Conservation (phyloP, 2,329 filamentous ascomycete species). For the Ciborinia camelliae region DNA sequence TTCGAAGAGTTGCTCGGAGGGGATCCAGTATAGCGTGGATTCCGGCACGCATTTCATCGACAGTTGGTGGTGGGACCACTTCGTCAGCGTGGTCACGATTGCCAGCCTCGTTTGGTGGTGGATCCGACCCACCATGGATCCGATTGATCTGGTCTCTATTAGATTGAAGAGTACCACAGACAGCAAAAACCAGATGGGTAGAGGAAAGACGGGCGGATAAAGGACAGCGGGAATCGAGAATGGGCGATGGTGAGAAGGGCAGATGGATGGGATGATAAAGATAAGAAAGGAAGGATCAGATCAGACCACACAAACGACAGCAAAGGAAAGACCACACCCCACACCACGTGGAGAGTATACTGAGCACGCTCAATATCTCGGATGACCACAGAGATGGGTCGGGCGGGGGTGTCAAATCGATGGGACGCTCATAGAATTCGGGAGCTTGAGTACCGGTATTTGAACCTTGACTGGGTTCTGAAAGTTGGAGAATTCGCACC, state of each 20-base stretch:
- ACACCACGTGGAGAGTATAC: too few relatives aligned
- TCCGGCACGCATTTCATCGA: neutral
- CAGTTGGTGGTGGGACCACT: neutral
- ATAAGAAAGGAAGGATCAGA: too few relatives aligned
- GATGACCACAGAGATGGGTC: too few relatives aligned
- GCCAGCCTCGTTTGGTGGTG: neutral
- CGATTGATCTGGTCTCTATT: neutral
- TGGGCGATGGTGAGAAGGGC: neutral
- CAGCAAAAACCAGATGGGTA: neutral
- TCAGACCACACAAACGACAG: too few relatives aligned
- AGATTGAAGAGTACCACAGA: neutral
- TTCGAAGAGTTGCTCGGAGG: neutral
- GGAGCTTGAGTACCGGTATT: too few relatives aligned
- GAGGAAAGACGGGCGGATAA: neutral
- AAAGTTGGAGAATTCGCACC: too few relatives aligned
- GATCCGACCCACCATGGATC: neutral
- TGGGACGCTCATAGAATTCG: too few relatives aligned
- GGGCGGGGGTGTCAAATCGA: too few relatives aligned
- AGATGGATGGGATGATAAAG: neutral
- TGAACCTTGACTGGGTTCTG: too few relatives aligned
- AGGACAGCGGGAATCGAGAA: neutral
- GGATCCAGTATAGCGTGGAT: neutral
- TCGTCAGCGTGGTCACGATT: neutral
- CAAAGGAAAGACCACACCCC: too few relatives aligned
- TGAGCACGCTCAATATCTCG: too few relatives aligned